These are phyloP conservation scores for Brassica hybrid DNA, from an alignment of 441 rosid species.

Conservation along the genomic window DNA sequence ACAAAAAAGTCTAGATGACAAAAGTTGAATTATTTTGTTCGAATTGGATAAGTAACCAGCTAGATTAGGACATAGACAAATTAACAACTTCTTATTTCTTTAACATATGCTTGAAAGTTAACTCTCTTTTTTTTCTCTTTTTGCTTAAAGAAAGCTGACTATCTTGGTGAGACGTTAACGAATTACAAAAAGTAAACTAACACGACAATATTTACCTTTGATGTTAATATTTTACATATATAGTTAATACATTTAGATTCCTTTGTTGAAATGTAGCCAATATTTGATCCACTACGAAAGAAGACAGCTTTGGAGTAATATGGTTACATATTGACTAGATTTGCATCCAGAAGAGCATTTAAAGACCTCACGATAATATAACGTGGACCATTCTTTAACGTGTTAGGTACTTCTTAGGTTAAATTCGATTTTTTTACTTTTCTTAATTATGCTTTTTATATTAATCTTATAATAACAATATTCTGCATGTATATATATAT, in stretches of 20 bases:
- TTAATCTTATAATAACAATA: no score
- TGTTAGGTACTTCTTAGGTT: not conserved
- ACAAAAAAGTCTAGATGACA: not conserved
- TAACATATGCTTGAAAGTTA: not conserved
- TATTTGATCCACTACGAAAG: conserved; percentile 9
- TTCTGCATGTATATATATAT: not conserved
- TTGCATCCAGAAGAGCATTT: conserved; percentile 2
- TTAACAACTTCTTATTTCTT: conserved; percentile 36
- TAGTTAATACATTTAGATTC: conserved; percentile 1
- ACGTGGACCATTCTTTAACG: conserved; percentile 17
- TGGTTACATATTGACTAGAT: conserved; percentile 13
- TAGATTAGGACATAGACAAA: conserved; percentile 34
- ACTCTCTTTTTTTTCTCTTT: no score
- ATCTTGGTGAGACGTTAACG: conserved; percentile 32
- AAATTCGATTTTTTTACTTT: not conserved
- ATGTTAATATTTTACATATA: conserved; percentile 12
- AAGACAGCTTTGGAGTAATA: conserved; percentile 5
- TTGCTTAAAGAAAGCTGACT: conserved; percentile 27
- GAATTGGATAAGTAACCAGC: conserved; percentile 40
- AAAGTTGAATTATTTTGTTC: conserved; percentile 8
- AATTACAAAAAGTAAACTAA: conserved; percentile 26
- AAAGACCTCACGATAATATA: not conserved
- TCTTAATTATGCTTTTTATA: not conserved
- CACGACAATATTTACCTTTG: conserved; percentile 29
- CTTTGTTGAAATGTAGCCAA: conserved; percentile 1